phyloP scores from a whole-genome alignment of 441 rosid genomes.

The Geranium incanum region DNA sequence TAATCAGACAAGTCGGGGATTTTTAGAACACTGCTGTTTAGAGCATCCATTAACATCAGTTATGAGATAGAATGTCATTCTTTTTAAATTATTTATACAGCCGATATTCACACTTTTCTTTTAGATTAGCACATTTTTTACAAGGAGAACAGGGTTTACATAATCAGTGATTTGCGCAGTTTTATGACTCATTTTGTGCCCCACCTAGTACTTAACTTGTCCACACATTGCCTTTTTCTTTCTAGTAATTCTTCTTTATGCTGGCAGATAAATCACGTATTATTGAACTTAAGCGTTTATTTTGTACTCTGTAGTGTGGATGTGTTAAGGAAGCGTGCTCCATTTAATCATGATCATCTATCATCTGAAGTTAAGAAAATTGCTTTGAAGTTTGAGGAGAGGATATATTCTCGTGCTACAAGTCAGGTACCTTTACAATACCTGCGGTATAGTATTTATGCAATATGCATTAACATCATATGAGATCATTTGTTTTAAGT shows the following conservation, averaged over 20 bases:
- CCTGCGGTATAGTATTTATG: not conserved
- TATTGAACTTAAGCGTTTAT: not conserved
- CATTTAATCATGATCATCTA: slow-evolving; percentile 20
- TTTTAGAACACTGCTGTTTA: not conserved
- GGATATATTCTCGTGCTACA: slow-evolving; percentile 13
- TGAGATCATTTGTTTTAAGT: too few species aligned
- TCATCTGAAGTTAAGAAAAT: slow-evolving; percentile 22
- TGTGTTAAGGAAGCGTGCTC: slow-evolving; percentile 19
- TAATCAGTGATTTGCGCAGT: not conserved
- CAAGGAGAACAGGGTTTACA: not conserved
- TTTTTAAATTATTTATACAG: not conserved
- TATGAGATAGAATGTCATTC: not conserved
- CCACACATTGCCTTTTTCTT: not conserved
- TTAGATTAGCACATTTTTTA: not conserved
- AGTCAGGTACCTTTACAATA: slow-evolving; percentile 15
- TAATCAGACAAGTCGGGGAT: too few species aligned
- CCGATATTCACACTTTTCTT: not conserved
- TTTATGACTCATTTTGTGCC: not conserved
- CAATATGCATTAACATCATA: not conserved
- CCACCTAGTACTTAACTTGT: not conserved
- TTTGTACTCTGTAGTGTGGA: slow-evolving; percentile 15
- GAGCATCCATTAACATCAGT: not conserved
- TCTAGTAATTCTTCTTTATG: slow-evolving; percentile 4
- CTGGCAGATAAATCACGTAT: slow-evolving; percentile 9
- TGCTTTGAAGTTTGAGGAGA: slow-evolving; percentile 24